Evolutionary conservation across 179 eudicot species (phyloP).

Genomic region (Sideroxylon spinosum): DNA sequence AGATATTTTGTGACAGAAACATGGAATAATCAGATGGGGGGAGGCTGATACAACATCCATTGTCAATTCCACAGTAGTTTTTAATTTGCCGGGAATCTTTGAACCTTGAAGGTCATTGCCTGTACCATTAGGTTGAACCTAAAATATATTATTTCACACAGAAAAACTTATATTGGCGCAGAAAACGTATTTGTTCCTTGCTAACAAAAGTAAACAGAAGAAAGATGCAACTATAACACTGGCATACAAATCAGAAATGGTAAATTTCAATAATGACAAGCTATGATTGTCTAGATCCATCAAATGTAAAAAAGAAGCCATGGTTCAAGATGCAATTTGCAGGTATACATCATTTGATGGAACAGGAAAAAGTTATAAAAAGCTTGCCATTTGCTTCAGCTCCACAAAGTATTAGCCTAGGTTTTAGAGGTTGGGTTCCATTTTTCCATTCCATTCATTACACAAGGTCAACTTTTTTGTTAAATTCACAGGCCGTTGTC

Average conservation of each 20-base stretch:
- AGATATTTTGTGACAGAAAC: not conserved
- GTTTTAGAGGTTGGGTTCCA: not conserved
- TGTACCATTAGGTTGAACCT: slow-evolving; percentile 68
- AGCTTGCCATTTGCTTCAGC: not conserved
- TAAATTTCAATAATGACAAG: not conserved
- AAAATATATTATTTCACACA: slow-evolving; percentile 22
- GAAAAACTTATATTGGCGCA: not conserved
- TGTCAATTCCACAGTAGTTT: slow-evolving; percentile 67
- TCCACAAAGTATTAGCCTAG: not conserved
- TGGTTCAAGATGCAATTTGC: slow-evolving; percentile 3
- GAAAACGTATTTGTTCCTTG: not conserved
- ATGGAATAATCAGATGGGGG: not conserved
- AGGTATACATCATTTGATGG: not conserved
- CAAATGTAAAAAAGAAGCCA: not conserved
- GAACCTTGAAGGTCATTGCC: slow-evolving; percentile 20
- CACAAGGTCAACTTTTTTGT: not conserved
- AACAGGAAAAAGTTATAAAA: not conserved
- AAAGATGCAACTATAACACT: not conserved
- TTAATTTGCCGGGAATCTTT: slow-evolving; percentile 51
- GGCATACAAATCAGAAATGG: not conserved
- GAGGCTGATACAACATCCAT: slow-evolving; percentile 91
- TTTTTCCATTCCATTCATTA: not conserved
- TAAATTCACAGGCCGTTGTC: not conserved
- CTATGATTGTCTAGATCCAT: not conserved
- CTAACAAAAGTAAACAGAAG: not conserved